These are phyloP conservation scores for Arthroderma sp. DNA, from an alignment of 2,329 filamentous ascomycete species.

Conservation along the genomic window DNA sequence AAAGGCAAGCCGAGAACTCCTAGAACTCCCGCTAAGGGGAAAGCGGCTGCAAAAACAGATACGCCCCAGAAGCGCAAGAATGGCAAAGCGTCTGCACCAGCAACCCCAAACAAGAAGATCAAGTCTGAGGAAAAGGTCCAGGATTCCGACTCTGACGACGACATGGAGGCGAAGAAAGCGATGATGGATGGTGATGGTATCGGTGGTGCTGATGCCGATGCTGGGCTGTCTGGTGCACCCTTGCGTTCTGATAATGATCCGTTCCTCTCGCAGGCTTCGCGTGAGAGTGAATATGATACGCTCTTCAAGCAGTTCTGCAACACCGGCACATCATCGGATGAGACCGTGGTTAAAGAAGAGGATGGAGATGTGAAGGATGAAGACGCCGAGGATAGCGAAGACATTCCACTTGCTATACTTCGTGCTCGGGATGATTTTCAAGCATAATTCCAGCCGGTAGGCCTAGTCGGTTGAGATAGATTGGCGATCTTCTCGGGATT, in stretches of 20 bases:
- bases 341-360: not conserved
- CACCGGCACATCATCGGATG: not conserved
- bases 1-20: slow-evolving; percentile 8
- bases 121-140: slow-evolving; percentile 8
- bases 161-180: not conserved
- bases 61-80: slow-evolving; percentile 11
- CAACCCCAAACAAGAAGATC: slow-evolving; percentile 9
- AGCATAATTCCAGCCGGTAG: too few relatives aligned
- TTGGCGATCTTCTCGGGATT: too few relatives aligned
- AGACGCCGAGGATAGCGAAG: not conserved
- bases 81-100: slow-evolving; percentile 1
- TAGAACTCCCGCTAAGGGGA: slow-evolving; percentile 15
- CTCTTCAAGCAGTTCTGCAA: slow-evolving; percentile 9
- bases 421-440: too few relatives aligned
- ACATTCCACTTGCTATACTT: too few relatives aligned
- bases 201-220: not conserved
- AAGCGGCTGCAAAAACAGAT: slow-evolving; percentile 1
- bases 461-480: too few relatives aligned
- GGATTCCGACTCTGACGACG: slow-evolving; percentile 4
- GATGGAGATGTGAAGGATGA: slow-evolving; percentile 1
- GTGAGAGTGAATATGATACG: slow-evolving; percentile 1
- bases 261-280: slow-evolving; percentile 2
- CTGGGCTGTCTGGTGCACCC: not conserved
- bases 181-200: not conserved
- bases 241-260: slow-evolving; percentile 5